Evolutionary conservation across 345 rosid species (phyloP).

Genomic region (Microcos paniculata): DNA sequence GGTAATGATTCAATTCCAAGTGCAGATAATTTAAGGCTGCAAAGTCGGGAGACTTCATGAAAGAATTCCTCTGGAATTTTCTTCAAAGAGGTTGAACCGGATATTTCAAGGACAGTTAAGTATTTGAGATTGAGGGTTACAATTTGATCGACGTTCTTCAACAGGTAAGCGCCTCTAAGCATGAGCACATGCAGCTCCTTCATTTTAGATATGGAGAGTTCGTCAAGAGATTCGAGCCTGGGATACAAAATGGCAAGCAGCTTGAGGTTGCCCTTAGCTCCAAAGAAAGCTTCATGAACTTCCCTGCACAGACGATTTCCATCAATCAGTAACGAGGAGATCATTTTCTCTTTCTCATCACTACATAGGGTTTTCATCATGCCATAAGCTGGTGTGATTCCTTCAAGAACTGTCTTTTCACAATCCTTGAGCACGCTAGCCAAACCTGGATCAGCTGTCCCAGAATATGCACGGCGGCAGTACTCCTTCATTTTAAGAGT

Average conservation of each 20-base stretch:
- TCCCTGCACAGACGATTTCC: conserved; percentile 12
- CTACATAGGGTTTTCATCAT: conserved; percentile 46
- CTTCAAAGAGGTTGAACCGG: not conserved
- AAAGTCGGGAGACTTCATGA: not conserved
- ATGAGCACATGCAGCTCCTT: conserved; percentile 42
- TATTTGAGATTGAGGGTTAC: not conserved
- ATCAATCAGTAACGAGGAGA: conserved; percentile 16
- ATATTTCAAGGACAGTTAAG: conserved; percentile 6
- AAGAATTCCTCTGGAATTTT: not conserved
- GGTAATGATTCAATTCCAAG: not conserved
- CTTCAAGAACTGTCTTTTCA: conserved; percentile 33
- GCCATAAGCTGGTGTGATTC: conserved; percentile 41
- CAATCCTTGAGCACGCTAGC: conserved; percentile 28
- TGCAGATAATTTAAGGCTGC: conserved; percentile 14
- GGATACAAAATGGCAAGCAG: conserved; percentile 47
- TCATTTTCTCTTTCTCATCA: conserved; percentile 20
- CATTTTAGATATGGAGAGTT: conserved; percentile 12
- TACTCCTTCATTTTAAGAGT: conserved; percentile 27
- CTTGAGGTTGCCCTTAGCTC: conserved; percentile 18
- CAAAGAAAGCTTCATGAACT: conserved; percentile 1
- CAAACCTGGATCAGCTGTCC: conserved; percentile 31
- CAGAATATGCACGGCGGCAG: conserved; percentile 13
- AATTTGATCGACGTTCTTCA: not conserved
- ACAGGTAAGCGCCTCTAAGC: conserved; percentile 45
- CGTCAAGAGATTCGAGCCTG: conserved; percentile 17